phyloP scores from a whole-genome alignment of 805 yeast genomes.

The Wickerhamomyces hampshirensis region DNA sequence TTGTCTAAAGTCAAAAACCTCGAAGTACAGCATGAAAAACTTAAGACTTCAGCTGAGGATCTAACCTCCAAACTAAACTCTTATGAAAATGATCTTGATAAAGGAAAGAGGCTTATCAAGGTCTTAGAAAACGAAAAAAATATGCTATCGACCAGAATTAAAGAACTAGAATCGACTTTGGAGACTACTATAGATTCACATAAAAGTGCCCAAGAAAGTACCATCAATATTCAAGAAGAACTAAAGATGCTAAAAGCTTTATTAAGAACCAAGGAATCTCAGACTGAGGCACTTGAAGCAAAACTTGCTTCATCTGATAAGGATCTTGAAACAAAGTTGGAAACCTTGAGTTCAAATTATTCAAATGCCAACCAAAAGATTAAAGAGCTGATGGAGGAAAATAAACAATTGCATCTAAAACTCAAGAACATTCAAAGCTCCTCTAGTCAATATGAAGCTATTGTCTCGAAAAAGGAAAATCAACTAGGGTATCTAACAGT shows the following conservation, averaged over 20 bases:
- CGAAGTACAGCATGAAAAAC: constrained; percentile 22
- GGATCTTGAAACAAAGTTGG: constrained; percentile 32
- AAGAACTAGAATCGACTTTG: constrained; percentile 17
- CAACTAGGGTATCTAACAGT: constrained; percentile 29
- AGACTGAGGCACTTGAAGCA: constrained; percentile 27
- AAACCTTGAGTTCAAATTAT: constrained; percentile 28
- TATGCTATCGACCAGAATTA: constrained; percentile 13
- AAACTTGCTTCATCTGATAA: constrained; percentile 28
- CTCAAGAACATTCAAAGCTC: constrained; percentile 34
- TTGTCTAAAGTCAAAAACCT: constrained; percentile 21
- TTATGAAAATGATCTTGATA: constrained; percentile 24
- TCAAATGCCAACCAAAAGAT: constrained; percentile 32
- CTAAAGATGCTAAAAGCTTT: constrained; percentile 25
- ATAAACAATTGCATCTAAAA: constrained; percentile 35
- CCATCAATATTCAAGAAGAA: constrained; percentile 25
- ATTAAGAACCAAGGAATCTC: constrained; percentile 29
- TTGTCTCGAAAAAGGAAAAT: constrained; percentile 30
- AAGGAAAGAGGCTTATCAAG: constrained; percentile 18
- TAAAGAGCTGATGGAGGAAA: constrained; percentile 38
- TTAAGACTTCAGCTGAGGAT: constrained; percentile 25
- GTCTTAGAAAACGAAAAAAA: constrained; percentile 21
- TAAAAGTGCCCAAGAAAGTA: constrained; percentile 8
- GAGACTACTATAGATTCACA: constrained; percentile 14
- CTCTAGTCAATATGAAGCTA: constrained; percentile 30
- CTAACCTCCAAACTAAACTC: constrained; percentile 21